These are phyloP conservation scores for Cucumis hystrix DNA, from an alignment of 306 rosid species.

Conservation along the genomic window DNA sequence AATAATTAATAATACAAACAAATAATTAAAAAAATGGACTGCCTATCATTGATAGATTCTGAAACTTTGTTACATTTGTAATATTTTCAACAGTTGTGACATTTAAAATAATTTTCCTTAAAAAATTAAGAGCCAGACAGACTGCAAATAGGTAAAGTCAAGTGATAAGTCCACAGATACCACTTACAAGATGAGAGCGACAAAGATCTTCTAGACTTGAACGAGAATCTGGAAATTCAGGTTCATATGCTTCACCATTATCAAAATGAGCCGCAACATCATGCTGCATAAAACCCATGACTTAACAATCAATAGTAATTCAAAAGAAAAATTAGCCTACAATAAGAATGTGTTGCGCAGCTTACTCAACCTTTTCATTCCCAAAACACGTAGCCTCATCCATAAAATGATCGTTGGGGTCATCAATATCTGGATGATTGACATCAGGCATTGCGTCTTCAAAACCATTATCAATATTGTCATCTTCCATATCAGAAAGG, in stretches of 20 bases:
- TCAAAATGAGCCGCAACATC: conserved; percentile 29
- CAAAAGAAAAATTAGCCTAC: neutral
- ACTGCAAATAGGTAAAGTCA: neutral
- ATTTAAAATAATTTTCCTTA: too few relatives aligned
- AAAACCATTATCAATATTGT: conserved; percentile 34
- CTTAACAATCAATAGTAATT: conserved; percentile 12
- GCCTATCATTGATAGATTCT: too few relatives aligned
- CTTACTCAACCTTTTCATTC: conserved; percentile 40
- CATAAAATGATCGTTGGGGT: conserved; percentile 30
- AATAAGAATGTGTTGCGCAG: neutral
- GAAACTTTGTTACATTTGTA: too few relatives aligned
- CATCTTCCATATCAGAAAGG: conserved; percentile 25
- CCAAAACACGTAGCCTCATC: conserved; percentile 39
- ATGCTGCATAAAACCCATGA: conserved; percentile 27
- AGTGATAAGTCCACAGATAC: neutral
- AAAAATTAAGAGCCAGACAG: neutral
- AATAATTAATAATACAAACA: neutral
- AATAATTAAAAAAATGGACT: neutral
- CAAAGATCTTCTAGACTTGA: conserved; percentile 78
- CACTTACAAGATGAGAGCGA: conserved; percentile 87
- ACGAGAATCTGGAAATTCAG: conserved; percentile 40
- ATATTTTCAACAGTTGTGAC: too few relatives aligned
- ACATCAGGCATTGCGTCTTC: conserved; percentile 26
- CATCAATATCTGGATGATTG: conserved; percentile 30
- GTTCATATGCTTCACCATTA: conserved; percentile 28